Base-by-base conservation (phyloP, 2,329 filamentous ascomycete genomes). In the Aspergillus caelatus region DNA sequence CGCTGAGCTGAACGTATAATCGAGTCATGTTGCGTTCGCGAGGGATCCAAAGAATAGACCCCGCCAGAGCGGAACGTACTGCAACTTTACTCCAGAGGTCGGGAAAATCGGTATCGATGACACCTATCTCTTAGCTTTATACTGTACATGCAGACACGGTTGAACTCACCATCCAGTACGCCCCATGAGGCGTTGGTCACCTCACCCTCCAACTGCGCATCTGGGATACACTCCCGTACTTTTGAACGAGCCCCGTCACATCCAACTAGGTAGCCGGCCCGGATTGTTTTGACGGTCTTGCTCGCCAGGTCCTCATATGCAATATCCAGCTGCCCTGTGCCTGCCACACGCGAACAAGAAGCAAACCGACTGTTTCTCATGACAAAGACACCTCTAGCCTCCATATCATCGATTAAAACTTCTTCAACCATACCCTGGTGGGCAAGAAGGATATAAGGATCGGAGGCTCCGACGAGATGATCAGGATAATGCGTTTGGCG, bases 1-100 rank as follows among this genome's bases (percentile, higher is more conserved):
- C 62, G 28, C 71, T 73, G 12, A 77, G 68, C 61, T 78, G 82
- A 45, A 85, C 82, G 62, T 85, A 85, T 4, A 85, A 81, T 53
- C 90, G 85, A 0, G 89, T 92, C 84, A 92, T 87, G 71, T 90
- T 90, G 48, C 88, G 83, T 75, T 92, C 90, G 45, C 90, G 85
- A 5, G 90, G 90, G 59, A 92, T 89, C 74, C 91, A 89, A n/a
- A 92, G 82, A 53, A 92, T 87, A 0, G 89, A 90, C 3, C 90
- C 90, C 52, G 87, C 82, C 63, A 86, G 82, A 65, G 91, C 34
- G 14, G 34, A 36, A 36, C 34, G 34, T 14, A 36, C 34, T 3
- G 34, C 34, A 7, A 36, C 34, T 16, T 36, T 36, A 16, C 34
- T 36, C 34, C 34, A 36, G 1, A 36, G 34, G 34, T 36, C 34